Conservation (phyloP, 2,329 filamentous ascomycete species). For the Decorospora gaudefroyi region DNA sequence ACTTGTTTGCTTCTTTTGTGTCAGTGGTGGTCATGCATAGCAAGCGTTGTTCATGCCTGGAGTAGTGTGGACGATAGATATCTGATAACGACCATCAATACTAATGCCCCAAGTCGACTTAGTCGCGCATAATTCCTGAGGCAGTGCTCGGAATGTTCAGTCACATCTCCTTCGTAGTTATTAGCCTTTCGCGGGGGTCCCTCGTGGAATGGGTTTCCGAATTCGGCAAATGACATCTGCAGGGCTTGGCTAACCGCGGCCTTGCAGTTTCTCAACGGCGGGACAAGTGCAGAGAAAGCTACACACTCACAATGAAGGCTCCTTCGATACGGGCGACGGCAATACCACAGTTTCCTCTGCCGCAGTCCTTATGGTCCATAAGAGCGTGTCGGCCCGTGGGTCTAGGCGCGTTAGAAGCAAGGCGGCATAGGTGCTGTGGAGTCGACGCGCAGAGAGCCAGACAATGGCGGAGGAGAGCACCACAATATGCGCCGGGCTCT, state of each 20-base stretch:
- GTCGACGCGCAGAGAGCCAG: slow-evolving; percentile 13
- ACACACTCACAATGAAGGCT: slow-evolving; percentile 36
- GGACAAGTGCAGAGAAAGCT: slow-evolving; percentile 12
- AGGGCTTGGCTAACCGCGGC: slow-evolving; percentile 21
- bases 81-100: no score
- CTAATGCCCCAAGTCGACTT: no score
- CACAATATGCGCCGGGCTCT: slow-evolving; percentile 9
- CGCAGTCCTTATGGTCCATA: slow-evolving; percentile 44
- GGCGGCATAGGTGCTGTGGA: slow-evolving; percentile 21
- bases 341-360: slow-evolving; percentile 48
- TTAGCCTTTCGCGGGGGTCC: not conserved
- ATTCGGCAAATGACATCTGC: slow-evolving; percentile 27
- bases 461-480: slow-evolving; percentile 10
- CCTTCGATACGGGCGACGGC: slow-evolving; percentile 29
- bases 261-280: slow-evolving; percentile 13
- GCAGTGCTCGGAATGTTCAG: no score
- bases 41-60: slow-evolving; percentile 21
- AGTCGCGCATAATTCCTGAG: no score
- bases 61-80: slow-evolving; percentile 1
- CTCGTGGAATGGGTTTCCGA: slow-evolving; percentile 24
- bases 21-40: slow-evolving; percentile 28
- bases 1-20: slow-evolving; percentile 11
- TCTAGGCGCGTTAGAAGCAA: slow-evolving; percentile 19
- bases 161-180: no score
- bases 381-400: slow-evolving; percentile 30